Percentiles rank a stretch among this genome's conserved stretches.
Conservation (phyloP, 208 protist species). For the Trichomonas gallinae region DNA sequence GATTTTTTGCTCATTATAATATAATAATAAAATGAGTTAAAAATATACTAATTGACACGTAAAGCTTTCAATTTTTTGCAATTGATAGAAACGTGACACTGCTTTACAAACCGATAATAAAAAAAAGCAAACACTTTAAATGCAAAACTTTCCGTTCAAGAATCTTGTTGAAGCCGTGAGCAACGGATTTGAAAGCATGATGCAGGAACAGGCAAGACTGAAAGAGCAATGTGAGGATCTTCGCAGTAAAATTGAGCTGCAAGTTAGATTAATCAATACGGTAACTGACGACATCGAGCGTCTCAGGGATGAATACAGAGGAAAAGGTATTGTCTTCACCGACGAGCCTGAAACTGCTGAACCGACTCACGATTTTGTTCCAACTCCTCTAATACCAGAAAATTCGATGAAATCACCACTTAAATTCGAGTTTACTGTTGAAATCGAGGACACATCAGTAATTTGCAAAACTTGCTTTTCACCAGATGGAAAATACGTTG, state of each 20-base stretch:
- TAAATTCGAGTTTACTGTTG: background rate
- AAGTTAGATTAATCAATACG: background rate
- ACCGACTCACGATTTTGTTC: background rate
- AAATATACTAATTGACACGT: too few relatives aligned
- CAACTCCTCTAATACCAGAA: background rate
- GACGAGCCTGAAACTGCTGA: background rate
- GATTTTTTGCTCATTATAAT: too few relatives aligned
- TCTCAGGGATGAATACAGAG: background rate
- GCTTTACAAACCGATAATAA: too few relatives aligned
- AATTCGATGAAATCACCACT: background rate
- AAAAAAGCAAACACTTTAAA: too few relatives aligned
- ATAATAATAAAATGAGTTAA: too few relatives aligned
- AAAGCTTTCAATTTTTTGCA: too few relatives aligned
- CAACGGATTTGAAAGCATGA: too few relatives aligned
- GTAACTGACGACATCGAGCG: background rate
- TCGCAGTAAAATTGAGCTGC: background rate
- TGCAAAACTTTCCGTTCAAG: too few relatives aligned
- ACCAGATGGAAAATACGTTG: background rate
- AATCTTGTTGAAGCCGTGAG: too few relatives aligned
- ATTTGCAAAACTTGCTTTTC: background rate
- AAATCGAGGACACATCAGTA: background rate
- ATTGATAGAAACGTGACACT: too few relatives aligned
- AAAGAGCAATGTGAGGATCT: background rate
- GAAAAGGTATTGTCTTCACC: background rate
- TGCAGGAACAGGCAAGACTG: background rate